Evolutionary conservation across 208 protist species (phyloP), one percentile per base, ranked within the genome.

Genomic region (Acanthamoeba royreba): DNA sequence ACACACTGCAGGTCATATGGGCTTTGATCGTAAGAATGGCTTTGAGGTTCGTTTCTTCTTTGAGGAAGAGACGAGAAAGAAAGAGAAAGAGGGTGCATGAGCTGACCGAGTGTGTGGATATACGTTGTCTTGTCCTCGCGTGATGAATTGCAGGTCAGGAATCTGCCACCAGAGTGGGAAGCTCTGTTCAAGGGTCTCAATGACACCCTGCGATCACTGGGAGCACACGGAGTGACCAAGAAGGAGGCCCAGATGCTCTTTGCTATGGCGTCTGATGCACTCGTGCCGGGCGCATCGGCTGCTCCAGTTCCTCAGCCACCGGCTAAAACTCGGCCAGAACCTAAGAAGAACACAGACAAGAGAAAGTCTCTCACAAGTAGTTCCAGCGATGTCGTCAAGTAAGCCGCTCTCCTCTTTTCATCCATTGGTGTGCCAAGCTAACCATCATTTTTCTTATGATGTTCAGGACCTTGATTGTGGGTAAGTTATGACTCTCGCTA

Each of bases 161-260:
- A 77, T 25, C 66, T 77, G 66, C 66, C 66, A 19, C 66, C 66
- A 2, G 66, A 77, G 15, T 77, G 66, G 66, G 66, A 77, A 40
- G 66, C 66, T 5, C 35, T 77, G 66, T 77, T 77, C 66, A 77
- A 77, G 35, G 66, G 66, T 19, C 66, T 77, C 66, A 77, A 77
- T 40, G 66, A 77, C 66, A 77, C 66, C 9, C 66, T 77, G 38
- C 40, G 45, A 17, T 77, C 66, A 19, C 66, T 77, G 66, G 66
- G 66, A 31, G 66, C 66, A 31, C 66, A 77, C 35, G 66, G 66
- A 31, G 35, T 77, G 25, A 77, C 66, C 25, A 77, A 45, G 35
- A 77, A 77, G 66, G 66, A 77, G 66, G 66, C 66, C 13, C 66
- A 77, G 66, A 77, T 77, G 66, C 66, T 77, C 66, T 77, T 77